Evolutionary conservation across 2,329 filamentous ascomycete genomes (phyloP), one percentile per base, ranked within the genome.

Genomic region (Elsinoe arachidis): DNA sequence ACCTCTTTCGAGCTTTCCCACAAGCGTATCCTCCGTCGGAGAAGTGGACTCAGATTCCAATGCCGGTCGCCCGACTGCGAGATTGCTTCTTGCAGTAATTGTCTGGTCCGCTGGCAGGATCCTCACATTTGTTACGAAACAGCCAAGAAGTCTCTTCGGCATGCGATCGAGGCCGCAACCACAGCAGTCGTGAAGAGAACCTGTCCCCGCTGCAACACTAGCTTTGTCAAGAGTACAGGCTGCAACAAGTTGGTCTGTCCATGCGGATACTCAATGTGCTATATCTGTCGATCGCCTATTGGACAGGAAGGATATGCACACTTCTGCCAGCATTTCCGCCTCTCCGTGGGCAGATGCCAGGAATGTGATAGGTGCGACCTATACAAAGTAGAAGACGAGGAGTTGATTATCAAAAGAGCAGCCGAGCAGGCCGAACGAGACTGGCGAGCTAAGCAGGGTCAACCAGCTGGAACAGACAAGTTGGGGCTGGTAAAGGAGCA

Each of bases 261-360:
- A 14, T 99, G 93, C 72, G 93, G 93, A 7, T 97, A 97, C 73
- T 87, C 88, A 64, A 97, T 97, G 92, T 99, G 93, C 70, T 99
- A 99, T 68, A 83, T 97, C 47, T 99, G 93, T 71, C 88, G 93
- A 39, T 68, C 72, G 41, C 72, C 75, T n/a, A 73, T 80, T 15
- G 75, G 81, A 52, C 73, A 74, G 2, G 86, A 91, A 69, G 91
- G 92, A 0, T 97, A 99, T 71, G 80, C 84, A 38, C 93, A 99
- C 72, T 99, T 96, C 68, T 99, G 93, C 70, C 88, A 96, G 69
- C 93, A 97, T 72, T 97, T 97, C 70, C 81, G 93, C 7, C 86
- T 88, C 9, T 88, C 87, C 0, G 90, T 91, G 51, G 80, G 81
- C 12, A 76, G 78, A 12, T 99, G 93, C 69, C 78, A 71, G 1